phyloP scores from a whole-genome alignment of 805 yeast species.

The Yarrowia hollandica region DNA sequence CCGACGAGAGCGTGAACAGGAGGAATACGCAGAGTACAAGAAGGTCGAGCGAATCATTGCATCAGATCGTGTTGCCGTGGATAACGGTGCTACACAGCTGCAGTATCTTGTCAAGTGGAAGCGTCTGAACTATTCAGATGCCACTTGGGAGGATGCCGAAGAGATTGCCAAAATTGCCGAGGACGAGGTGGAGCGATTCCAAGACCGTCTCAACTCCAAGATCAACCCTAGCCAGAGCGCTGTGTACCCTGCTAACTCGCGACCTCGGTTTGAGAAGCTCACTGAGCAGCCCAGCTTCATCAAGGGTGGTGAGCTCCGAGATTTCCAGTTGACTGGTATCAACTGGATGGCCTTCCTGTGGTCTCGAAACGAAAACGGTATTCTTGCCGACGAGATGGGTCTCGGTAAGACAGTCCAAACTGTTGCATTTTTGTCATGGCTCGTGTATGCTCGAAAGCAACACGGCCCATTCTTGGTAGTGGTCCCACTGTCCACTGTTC shows the following conservation, averaged over 20 bases:
- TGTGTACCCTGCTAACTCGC: constrained; percentile 59
- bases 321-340: constrained; percentile 95
- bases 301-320: constrained; percentile 88
- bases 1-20: constrained; percentile 80
- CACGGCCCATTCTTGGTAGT: constrained; percentile 97
- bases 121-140: constrained; percentile 87
- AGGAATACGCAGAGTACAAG: constrained; percentile 79
- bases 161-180: constrained; percentile 84
- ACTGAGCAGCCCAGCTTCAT: constrained; percentile 84
- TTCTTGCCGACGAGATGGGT: constrained; percentile 98
- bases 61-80: constrained; percentile 57
- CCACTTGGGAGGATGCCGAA: constrained; percentile 95
- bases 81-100: constrained; percentile 61
- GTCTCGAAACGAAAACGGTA: constrained; percentile 97
- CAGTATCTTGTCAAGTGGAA: constrained; percentile 92
- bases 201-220: constrained; percentile 76
- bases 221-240: constrained; percentile 81
- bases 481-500: constrained; percentile 93
- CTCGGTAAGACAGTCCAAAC: constrained; percentile 97
- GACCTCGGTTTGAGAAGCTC: constrained; percentile 90
- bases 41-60: constrained; percentile 88
- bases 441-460: constrained; percentile 90
- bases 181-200: constrained; percentile 76
- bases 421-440: constrained; percentile 90
- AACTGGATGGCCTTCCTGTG: constrained; percentile 99